Conservation (phyloP, 495 filamentous ascomycete species). For the Penicillium goetzii region DNA sequence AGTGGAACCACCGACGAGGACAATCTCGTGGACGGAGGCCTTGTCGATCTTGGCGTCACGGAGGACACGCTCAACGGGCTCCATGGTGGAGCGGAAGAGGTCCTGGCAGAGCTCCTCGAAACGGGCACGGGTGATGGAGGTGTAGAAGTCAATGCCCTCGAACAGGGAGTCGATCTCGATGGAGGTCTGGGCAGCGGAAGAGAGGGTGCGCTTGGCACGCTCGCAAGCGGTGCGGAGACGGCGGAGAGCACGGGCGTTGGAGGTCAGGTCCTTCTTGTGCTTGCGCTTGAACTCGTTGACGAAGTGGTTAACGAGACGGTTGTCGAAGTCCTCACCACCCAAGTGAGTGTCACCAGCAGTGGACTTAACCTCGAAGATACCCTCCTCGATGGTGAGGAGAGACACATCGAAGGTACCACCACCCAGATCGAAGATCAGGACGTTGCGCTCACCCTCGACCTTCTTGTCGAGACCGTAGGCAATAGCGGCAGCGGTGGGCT, state of each 20-base stretch:
- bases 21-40: conserved; percentile 93
- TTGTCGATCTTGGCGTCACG: conserved; percentile 96
- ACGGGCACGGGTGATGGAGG: conserved; percentile 97
- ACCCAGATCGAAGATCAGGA: conserved; percentile 98
- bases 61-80: conserved; percentile 97
- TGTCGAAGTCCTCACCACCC: conserved; percentile 99
- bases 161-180: conserved; percentile 99
- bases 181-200: conserved; percentile 93
- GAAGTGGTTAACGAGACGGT: conserved; percentile 95
- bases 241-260: conserved; percentile 94
- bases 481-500: conserved; percentile 90
- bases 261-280: conserved; percentile 79
- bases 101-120: conserved; percentile 99
- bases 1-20: conserved; percentile 97
- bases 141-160: conserved; percentile 97
- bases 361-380: conserved; percentile 99
- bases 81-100: conserved; percentile 93
- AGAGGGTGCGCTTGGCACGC: conserved; percentile 98
- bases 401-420: conserved; percentile 99
- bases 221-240: conserved; percentile 98
- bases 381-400: conserved; percentile 96
- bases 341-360: conserved; percentile 99
- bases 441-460: conserved; percentile 94
- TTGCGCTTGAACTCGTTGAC: conserved; percentile 91
- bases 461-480: conserved; percentile 87